Percentiles rank a stretch among this genome's conserved stretches.
phyloP scores from a whole-genome alignment of 2,329 filamentous ascomycete genomes.

The Colletotrichum nymphaeae region DNA sequence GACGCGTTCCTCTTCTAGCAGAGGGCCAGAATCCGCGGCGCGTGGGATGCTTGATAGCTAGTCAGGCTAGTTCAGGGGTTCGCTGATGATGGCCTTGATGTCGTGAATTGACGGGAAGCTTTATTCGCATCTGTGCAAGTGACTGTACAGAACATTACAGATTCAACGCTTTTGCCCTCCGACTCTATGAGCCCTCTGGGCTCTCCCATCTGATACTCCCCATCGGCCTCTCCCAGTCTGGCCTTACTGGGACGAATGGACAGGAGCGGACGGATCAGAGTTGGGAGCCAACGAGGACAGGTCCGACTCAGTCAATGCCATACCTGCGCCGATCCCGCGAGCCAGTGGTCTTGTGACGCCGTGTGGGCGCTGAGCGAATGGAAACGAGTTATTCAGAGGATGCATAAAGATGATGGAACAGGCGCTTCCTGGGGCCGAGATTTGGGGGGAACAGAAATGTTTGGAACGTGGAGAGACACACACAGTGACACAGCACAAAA shows the following conservation, averaged over 20 bases:
- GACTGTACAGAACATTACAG: no score
- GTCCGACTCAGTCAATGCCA: conserved; percentile 14
- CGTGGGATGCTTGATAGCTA: conserved; percentile 2
- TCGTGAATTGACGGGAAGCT: neutral
- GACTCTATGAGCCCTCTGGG: no score
- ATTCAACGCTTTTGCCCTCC: no score
- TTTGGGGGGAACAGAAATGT: neutral
- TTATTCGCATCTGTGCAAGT: neutral
- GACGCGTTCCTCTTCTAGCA: neutral
- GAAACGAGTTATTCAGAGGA: conserved; percentile 7
- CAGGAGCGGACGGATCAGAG: neutral
- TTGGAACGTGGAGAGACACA: neutral
- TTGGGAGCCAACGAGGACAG: neutral
- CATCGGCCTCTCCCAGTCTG: no score
- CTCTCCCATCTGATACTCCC: neutral
- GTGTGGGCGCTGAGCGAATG: conserved; percentile 6
- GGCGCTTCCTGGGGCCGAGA: conserved; percentile 18
- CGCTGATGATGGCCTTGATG: conserved; percentile 1
- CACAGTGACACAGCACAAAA: neutral
- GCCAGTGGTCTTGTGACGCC: neutral
- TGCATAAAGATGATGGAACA: conserved; percentile 32
- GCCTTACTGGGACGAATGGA: neutral
- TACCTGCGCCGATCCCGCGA: conserved; percentile 25
- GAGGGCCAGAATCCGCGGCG: neutral
- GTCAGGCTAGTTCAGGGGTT: conserved; percentile 27